Percentiles rank a stretch among this genome's conserved stretches.
phyloP scores from a whole-genome alignment of 2,329 filamentous ascomycete genomes.

The Ophiognomonia clavigignenti-juglandacearum region DNA sequence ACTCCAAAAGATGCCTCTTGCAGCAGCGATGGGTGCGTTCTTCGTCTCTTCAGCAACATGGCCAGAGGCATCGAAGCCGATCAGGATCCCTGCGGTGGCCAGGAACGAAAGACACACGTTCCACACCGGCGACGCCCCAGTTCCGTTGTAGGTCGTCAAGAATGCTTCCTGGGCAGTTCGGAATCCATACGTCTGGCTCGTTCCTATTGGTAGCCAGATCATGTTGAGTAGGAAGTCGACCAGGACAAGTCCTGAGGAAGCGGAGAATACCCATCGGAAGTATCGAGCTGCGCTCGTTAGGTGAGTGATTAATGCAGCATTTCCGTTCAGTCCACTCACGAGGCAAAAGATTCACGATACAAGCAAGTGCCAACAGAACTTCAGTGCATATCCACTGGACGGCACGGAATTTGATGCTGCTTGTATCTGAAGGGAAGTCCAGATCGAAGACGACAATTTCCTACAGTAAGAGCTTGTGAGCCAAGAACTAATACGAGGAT shows the following conservation, averaged over 20 bases:
- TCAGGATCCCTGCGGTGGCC: slow-evolving; percentile 55
- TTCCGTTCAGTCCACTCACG: slow-evolving; percentile 28
- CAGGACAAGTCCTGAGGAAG: slow-evolving; percentile 45
- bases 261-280: slow-evolving; percentile 45
- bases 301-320: background rate
- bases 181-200: slow-evolving; percentile 48
- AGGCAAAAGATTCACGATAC: slow-evolving; percentile 44
- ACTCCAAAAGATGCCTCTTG: slow-evolving; percentile 56
- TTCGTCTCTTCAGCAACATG: slow-evolving; percentile 59
- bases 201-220: slow-evolving; percentile 56
- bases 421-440: slow-evolving; percentile 47
- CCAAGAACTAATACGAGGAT: no score
- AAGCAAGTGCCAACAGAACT: slow-evolving; percentile 43
- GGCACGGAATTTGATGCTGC: slow-evolving; percentile 51
- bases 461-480: no score
- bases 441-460: slow-evolving; percentile 54
- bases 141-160: slow-evolving; percentile 55
- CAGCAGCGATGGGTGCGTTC: slow-evolving; percentile 50
- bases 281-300: slow-evolving; percentile 38
- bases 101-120: slow-evolving; percentile 61
- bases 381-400: slow-evolving; percentile 58
- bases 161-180: slow-evolving; percentile 55
- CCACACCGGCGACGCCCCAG: slow-evolving; percentile 51
- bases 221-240: slow-evolving; percentile 56
- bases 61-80: slow-evolving; percentile 57